These are phyloP conservation scores for Zoysia pacifica DNA, from an alignment of 176 grass and related monocot species.

Conservation along the genomic window DNA sequence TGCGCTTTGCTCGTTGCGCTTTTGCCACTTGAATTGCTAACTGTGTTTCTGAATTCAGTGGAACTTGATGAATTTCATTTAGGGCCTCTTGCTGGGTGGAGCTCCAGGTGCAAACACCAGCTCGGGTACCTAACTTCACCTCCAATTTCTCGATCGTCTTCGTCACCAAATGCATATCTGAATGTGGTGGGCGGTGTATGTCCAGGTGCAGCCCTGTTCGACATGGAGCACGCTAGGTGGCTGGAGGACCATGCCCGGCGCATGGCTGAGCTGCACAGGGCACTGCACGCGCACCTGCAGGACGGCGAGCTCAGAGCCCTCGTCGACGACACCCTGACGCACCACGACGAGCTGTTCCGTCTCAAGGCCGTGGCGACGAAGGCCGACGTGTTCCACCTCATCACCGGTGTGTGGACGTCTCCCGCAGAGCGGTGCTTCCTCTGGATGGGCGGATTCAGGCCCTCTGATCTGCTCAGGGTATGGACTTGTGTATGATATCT, in stretches of 20 bases:
- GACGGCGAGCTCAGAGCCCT: slow-evolving; percentile 67
- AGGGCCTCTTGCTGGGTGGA: slow-evolving; percentile 73
- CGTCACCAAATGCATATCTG: neutral
- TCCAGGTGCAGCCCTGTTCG: slow-evolving; percentile 59
- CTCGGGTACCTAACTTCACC: slow-evolving; percentile 49
- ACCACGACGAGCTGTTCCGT: slow-evolving; percentile 71
- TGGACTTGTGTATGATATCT: slow-evolving; percentile 17
- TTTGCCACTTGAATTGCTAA: neutral
- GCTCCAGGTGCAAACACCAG: slow-evolving; percentile 58
- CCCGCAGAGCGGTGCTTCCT: slow-evolving; percentile 77
- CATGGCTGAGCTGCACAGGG: slow-evolving; percentile 62
- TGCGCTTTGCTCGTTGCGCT: neutral
- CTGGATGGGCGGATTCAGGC: slow-evolving; percentile 88
- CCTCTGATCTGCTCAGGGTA: slow-evolving; percentile 86
- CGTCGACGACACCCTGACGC: slow-evolving; percentile 61
- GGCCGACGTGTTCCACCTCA: slow-evolving; percentile 81
- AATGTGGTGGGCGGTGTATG: neutral
- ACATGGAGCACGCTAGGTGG: slow-evolving; percentile 70
- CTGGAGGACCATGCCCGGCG: slow-evolving; percentile 56
- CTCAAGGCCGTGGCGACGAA: slow-evolving; percentile 50
- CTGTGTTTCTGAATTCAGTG: neutral
- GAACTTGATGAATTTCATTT: slow-evolving; percentile 40
- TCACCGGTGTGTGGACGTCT: slow-evolving; percentile 72
- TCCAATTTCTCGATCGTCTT: neutral
- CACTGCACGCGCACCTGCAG: slow-evolving; percentile 48